Conservation (phyloP, 78 protist genomes). For the Polysphondylium violaceum region DNA sequence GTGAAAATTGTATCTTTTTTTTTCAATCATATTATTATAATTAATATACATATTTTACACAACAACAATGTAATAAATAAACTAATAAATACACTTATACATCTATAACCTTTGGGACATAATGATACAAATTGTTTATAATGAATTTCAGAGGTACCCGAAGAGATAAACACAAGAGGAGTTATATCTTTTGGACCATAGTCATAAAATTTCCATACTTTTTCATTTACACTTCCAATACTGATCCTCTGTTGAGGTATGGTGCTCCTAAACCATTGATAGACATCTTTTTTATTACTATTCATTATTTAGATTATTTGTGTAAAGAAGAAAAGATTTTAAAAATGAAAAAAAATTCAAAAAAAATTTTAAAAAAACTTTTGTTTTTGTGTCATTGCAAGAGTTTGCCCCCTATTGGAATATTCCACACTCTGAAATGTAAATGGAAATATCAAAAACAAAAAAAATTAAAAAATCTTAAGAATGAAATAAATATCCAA, state of each 20-base stretch:
- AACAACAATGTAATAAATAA: neutral
- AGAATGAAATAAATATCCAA: too few relatives aligned
- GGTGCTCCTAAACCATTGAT: too few relatives aligned
- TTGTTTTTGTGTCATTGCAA: neutral
- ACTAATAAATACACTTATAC: slow-evolving; percentile 42
- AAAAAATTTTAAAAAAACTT: neutral
- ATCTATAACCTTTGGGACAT: slow-evolving; percentile 82
- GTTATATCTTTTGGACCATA: slow-evolving; percentile 76
- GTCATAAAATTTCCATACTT: slow-evolving; percentile 74
- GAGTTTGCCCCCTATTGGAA: neutral
- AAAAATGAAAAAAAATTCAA: too few relatives aligned
- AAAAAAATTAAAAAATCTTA: too few relatives aligned
- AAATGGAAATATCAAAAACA: too few relatives aligned
- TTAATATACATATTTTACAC: neutral
- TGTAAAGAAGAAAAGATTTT: too few relatives aligned
- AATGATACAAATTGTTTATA: slow-evolving; percentile 66
- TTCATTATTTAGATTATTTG: too few relatives aligned
- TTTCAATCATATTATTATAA: neutral
- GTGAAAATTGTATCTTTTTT: slow-evolving; percentile 60
- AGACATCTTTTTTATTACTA: too few relatives aligned
- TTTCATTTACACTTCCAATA: slow-evolving; percentile 40
- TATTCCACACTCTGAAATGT: too few relatives aligned
- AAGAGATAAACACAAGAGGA: slow-evolving; percentile 52
- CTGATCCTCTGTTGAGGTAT: too few relatives aligned
- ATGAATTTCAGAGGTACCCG: slow-evolving; percentile 60